Base-by-base conservation (phyloP, 2,329 filamentous ascomycete species). In the Fusarium beomiforme region DNA sequence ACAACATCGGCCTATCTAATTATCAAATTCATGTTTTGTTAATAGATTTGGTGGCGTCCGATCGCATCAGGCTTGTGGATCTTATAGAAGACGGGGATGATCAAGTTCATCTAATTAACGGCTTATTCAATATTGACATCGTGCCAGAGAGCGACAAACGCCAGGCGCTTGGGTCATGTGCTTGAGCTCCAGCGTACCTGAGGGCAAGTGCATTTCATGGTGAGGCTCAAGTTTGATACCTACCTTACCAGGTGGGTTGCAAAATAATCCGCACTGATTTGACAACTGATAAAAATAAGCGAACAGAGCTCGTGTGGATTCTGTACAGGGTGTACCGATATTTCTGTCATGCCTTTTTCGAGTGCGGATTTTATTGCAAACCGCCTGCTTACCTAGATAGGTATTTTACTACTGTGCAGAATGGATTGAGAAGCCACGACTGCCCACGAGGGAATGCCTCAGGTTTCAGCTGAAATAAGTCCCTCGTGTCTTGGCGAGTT, bases 111-210 rank as follows among this genome's bases (percentile, higher is more conserved):
- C 26, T 14, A 59, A 44, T 26, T 41, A 47, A 54, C 26, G 37
- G 57, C 26, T 36, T 19, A 49, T 49, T 23, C 13, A 49, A 29
- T 36, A 34, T 34, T 24, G 23, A 55, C 16, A 43, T 50, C 6
- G 23, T 37, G 41, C 34, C 11, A 41, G 53, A 72, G 71, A 69
- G 71, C 55, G 63, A 64, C 66, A 74, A 67, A 64, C 60, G 59
- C 69, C 42, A 37, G 66, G 58, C 70, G 66, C 58, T 72, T 71
- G 43, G 29, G 39, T 60, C 58, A 68, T 71, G 67, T 71, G 63
- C 42, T 47, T 33, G 24, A 16, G 29, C 33, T 58, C 23, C 34
- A 34, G n/a, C 24, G n/a, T 12, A 41, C 34, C 17, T 54, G 49
- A 29, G 33, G 37, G 31, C 24, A 57, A 51, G 24, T 26, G 50